Percentiles rank a stretch among this genome's conserved stretches.
phyloP scores from a whole-genome alignment of 2,329 filamentous ascomycete species.

The Pseudogymnoascus sp. region DNA sequence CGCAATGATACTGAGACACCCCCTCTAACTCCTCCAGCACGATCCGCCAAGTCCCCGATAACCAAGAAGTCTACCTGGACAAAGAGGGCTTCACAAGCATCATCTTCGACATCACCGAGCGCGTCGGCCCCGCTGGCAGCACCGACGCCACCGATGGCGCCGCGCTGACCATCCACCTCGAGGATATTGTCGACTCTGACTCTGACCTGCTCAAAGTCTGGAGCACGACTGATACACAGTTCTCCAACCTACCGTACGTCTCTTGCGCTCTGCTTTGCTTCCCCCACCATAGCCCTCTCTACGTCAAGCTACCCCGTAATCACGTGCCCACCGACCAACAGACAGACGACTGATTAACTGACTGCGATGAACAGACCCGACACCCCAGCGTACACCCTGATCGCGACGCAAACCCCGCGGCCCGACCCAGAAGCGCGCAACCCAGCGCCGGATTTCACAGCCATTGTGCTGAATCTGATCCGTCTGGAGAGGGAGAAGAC shows the following conservation, averaged over 20 bases:
- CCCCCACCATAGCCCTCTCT: background rate
- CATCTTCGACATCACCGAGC: slow-evolving; percentile 85
- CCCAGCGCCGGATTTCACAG: slow-evolving; percentile 49
- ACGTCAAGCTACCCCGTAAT: slow-evolving; percentile 16
- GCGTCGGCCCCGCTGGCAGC: slow-evolving; percentile 49
- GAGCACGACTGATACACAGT: slow-evolving; percentile 52
- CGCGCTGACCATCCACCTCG: slow-evolving; percentile 59
- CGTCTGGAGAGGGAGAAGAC: slow-evolving; percentile 66
- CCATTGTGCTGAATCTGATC: slow-evolving; percentile 67
- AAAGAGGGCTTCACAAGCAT: slow-evolving; percentile 74
- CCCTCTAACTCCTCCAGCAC: slow-evolving; percentile 39
- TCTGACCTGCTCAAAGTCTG: slow-evolving; percentile 56
- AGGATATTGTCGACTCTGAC: slow-evolving; percentile 59
- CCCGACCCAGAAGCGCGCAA: slow-evolving; percentile 27
- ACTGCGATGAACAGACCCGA: slow-evolving; percentile 30
- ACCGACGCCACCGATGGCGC: slow-evolving; percentile 56
- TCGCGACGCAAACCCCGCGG: slow-evolving; percentile 52
- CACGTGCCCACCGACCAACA: slow-evolving; percentile 12
- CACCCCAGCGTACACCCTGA: slow-evolving; percentile 58
- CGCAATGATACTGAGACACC: slow-evolving; percentile 4
- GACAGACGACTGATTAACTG: background rate
- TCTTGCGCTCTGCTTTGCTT: background rate
- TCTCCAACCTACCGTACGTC: slow-evolving; percentile 40
- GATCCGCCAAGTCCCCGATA: slow-evolving; percentile 68
- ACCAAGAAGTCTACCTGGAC: slow-evolving; percentile 90